phyloP scores from a whole-genome alignment of 441 rosid species.

The Capsella rubella region DNA sequence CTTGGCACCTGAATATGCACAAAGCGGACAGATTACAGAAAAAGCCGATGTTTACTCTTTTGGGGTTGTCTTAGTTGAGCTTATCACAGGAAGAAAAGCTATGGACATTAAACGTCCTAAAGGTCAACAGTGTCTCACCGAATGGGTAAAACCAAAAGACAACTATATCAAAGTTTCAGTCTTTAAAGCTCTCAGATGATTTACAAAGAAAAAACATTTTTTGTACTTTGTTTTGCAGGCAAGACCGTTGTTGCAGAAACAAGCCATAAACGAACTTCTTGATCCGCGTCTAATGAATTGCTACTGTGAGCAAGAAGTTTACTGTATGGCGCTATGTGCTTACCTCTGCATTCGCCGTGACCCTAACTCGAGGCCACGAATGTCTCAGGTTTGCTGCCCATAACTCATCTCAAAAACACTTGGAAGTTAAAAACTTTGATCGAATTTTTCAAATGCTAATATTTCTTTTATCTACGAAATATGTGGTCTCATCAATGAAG shows the following conservation, averaged over 20 bases:
- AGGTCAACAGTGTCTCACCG: slow-evolving; percentile 79
- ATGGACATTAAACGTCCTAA: slow-evolving; percentile 71
- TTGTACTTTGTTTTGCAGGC: slow-evolving; percentile 50
- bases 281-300: slow-evolving; percentile 61
- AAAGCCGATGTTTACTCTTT: slow-evolving; percentile 80
- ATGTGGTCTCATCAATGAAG: slow-evolving; percentile 47
- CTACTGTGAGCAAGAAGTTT: slow-evolving; percentile 58
- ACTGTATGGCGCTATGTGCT: slow-evolving; percentile 66
- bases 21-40: slow-evolving; percentile 82
- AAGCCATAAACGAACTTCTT: slow-evolving; percentile 58
- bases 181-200: slow-evolving; percentile 2
- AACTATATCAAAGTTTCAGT: slow-evolving; percentile 5
- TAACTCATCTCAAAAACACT: slow-evolving; percentile 12
- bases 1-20: slow-evolving; percentile 77
- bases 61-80: slow-evolving; percentile 74
- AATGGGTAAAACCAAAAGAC: slow-evolving; percentile 59
- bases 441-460: not conserved
- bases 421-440: not conserved
- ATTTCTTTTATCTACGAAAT: not conserved
- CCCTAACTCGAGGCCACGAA: slow-evolving; percentile 68
- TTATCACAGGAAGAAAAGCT: slow-evolving; percentile 77
- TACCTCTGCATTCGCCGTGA: slow-evolving; percentile 70
- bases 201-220: slow-evolving; percentile 9
- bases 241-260: slow-evolving; percentile 66
- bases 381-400: slow-evolving; percentile 64